Evolutionary conservation across 495 filamentous ascomycete genomes (phyloP), one percentile per base, ranked within the genome.

Genomic region (Lophiostoma macrostomum): DNA sequence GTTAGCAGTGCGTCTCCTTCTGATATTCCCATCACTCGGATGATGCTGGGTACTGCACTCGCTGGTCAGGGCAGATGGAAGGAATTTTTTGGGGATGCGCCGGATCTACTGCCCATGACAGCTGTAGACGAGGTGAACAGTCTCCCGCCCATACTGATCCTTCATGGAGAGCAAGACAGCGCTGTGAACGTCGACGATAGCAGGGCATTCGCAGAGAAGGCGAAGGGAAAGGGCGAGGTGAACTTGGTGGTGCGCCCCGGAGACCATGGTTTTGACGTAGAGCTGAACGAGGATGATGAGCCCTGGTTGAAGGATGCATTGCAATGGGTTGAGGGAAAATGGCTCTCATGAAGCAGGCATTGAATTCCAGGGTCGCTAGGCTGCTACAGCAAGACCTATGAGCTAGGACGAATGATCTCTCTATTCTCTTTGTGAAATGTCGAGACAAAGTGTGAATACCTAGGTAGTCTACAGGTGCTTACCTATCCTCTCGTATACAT

Each of bases 321-420:
- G 41, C n/a, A 45, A 18, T 56, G 53, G 41, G 27, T 64, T 28
- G 54, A 37, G 35, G 39, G 40, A 37, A 14, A 37, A 18, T 58
- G 55, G 55, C 27, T 58, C 27, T 28, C 39, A 23, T 53, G 37
- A 38, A 46, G 85, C 75, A 4, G 86, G 78, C 13, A 71, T 91
- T 19, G 87, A 91, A 67, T 90, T 90, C 68, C 87, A 90, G 59
- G 87, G 86, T 14, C 77, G 86, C 32, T n/a, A n/a, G 71, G 90
- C 3, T 87, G 90, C 71, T 85, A 85, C 57, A 85, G 85, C 8
- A 90, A 90, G 69, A 85, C 85, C 2, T 88, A 87, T 65, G 86
- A 88, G 56, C 74, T 91, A 13, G 82, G n/a, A n/a, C 84, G 19
- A 83, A 80, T 56, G 76, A 78, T 1, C 74, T 91, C 2, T 87